These are phyloP conservation scores for Uronychia binucleata DNA, from an alignment of 73 alveolate genomes.

Conservation along the genomic window DNA sequence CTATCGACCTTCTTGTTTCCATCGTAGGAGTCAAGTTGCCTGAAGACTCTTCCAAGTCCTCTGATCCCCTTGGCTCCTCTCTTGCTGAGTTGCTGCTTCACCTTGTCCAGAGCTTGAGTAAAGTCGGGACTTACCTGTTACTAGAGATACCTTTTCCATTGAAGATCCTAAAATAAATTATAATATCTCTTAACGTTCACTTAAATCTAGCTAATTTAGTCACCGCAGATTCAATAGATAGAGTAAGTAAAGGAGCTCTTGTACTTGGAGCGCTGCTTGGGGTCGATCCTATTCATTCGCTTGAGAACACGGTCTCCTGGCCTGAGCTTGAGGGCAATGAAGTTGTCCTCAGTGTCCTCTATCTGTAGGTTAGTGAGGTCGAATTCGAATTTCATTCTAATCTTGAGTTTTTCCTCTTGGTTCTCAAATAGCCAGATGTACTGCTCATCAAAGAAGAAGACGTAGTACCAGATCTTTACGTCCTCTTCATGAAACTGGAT, in stretches of 20 bases:
- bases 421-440: constrained; percentile 47
- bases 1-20: constrained; percentile 90
- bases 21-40: constrained; percentile 87
- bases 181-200: not conserved
- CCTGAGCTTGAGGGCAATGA: constrained; percentile 11
- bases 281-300: constrained; percentile 32
- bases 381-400: constrained; percentile 24
- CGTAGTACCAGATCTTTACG: constrained; percentile 5
- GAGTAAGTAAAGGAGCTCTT: constrained; percentile 31
- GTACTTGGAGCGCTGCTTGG: constrained; percentile 18
- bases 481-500: constrained; percentile 22
- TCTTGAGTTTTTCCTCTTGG: not conserved
- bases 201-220: not conserved
- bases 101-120: constrained; percentile 6
- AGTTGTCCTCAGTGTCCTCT: constrained; percentile 31
- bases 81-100: constrained; percentile 52
- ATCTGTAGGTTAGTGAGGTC: constrained; percentile 31
- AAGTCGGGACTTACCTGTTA: too few relatives aligned
- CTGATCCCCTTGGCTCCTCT: constrained; percentile 88
- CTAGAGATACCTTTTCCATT: too few relatives aligned
- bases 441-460: constrained; percentile 36
- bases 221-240: not conserved
- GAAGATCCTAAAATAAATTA: not conserved
- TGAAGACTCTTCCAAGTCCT: constrained; percentile 85
- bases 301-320: constrained; percentile 23